Percentiles rank a stretch among this genome's conserved stretches.
phyloP scores from a whole-genome alignment of 306 rosid genomes.

The Datisca glomerata region DNA sequence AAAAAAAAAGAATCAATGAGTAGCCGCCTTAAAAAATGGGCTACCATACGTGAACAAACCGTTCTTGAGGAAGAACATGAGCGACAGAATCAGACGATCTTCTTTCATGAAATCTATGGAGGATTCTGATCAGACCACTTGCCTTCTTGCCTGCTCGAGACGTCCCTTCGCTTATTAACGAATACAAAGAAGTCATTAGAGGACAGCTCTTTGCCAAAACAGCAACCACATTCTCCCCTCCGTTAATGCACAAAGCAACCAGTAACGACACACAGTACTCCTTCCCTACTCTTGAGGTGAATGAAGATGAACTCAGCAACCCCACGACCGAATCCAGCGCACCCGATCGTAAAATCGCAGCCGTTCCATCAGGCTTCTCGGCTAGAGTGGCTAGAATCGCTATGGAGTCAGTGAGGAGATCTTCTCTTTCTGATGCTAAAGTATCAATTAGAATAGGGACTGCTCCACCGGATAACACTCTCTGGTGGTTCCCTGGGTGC shows the following conservation, averaged over 20 bases:
- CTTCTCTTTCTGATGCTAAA: constrained; percentile 34
- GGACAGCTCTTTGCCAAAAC: constrained; percentile 37
- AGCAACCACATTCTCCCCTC: constrained; percentile 46
- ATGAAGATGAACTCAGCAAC: constrained; percentile 34
- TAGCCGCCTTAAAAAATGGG: too few species aligned
- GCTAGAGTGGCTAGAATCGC: constrained; percentile 58
- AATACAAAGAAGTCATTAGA: constrained; percentile 60
- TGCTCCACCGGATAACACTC: constrained; percentile 33
- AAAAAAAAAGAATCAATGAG: constrained; percentile 5
- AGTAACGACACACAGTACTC: constrained; percentile 58
- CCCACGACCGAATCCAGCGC: constrained; percentile 29
- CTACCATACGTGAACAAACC: constrained; percentile 46
- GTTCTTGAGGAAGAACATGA: constrained; percentile 37
- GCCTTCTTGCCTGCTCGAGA: constrained; percentile 51
- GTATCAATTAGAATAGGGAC: constrained; percentile 36
- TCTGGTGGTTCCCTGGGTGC: constrained; percentile 36
- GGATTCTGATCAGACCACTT: constrained; percentile 50
- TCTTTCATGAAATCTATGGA: constrained; percentile 53
- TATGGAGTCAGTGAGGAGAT: constrained; percentile 39
- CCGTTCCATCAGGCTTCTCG: constrained; percentile 44
- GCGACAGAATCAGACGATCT: constrained; percentile 34
- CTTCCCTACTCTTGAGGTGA: constrained; percentile 43
- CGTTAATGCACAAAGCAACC: constrained; percentile 49
- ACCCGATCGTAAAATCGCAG: constrained; percentile 21
- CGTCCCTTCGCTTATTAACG: constrained; percentile 49